Conservation (phyloP, 805 yeast species). For the Saccharomycopsis capsularis region DNA sequence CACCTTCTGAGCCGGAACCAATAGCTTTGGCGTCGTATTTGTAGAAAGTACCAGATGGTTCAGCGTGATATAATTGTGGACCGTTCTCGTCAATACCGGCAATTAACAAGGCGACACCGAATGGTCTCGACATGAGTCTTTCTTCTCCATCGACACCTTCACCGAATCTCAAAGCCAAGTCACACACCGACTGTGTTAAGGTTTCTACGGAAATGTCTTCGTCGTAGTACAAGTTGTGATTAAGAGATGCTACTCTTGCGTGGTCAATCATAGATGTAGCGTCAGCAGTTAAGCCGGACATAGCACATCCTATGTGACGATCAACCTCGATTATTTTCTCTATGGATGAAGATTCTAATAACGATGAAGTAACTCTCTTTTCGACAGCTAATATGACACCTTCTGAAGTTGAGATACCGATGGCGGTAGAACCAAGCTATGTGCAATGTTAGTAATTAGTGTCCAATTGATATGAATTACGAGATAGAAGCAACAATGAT, state of each 20-base stretch:
- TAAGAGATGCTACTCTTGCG: conserved; percentile 83
- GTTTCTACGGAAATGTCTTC: conserved; percentile 90
- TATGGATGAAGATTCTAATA: conserved; percentile 86
- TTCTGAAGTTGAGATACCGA: conserved; percentile 90
- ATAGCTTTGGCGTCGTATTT: conserved; percentile 98
- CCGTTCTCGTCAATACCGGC: conserved; percentile 94
- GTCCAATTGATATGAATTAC: neutral
- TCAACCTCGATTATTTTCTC: conserved; percentile 96
- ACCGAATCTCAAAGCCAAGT: conserved; percentile 86
- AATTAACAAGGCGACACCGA: conserved; percentile 93
- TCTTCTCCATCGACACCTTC: conserved; percentile 83
- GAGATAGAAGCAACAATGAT: neutral
- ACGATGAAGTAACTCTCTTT: conserved; percentile 88
- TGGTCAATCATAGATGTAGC: conserved; percentile 98
- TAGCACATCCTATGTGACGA: conserved; percentile 93
- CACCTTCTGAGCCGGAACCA: conserved; percentile 98
- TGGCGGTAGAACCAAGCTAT: conserved; percentile 88
- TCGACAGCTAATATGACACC: conserved; percentile 97
- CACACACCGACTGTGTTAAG: conserved; percentile 94
- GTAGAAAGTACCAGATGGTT: conserved; percentile 97
- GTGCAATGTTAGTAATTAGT: conserved; percentile 4
- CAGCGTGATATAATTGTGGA: conserved; percentile 96
- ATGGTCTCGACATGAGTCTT: conserved; percentile 92
- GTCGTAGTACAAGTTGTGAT: conserved; percentile 84
- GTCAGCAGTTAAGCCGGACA: conserved; percentile 98